phyloP scores from a whole-genome alignment of 768 basidiomycete species.

The Mycena maculata region DNA sequence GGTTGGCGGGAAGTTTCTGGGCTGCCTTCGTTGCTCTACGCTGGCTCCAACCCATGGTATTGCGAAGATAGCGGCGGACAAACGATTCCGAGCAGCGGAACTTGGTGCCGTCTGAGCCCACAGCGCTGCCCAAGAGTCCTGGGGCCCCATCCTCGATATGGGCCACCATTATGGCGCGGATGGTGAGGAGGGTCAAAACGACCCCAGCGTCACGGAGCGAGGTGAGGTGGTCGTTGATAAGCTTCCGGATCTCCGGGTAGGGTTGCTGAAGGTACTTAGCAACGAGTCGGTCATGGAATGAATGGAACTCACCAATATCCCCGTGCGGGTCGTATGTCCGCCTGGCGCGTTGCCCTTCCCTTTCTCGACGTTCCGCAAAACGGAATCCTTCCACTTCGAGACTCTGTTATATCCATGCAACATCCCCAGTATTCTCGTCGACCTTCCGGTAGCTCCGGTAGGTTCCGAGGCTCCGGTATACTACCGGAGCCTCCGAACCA shows the following conservation, averaged over 20 bases:
- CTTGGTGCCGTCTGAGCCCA: constrained; percentile 23
- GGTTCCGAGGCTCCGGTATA: no score
- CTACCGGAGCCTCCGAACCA: no score
- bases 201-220: constrained; percentile 36
- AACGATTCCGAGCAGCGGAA: constrained; percentile 41
- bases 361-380: not conserved
- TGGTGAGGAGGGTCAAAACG: constrained; percentile 40
- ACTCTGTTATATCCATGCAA: no score
- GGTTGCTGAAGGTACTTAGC: not conserved
- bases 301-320: not conserved
- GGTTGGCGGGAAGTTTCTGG: constrained; percentile 45
- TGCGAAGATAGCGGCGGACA: constrained; percentile 40
- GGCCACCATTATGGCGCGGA: constrained; percentile 45
- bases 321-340: not conserved
- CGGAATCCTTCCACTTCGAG: not conserved
- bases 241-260: not conserved
- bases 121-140: constrained; percentile 10
- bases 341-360: not conserved
- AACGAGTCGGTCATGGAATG: not conserved
- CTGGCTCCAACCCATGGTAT: constrained; percentile 28
- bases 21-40: constrained; percentile 40
- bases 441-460: no score
- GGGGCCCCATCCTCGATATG: constrained; percentile 34
- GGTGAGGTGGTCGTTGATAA: not conserved
- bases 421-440: no score